phyloP scores from a whole-genome alignment of 2,329 filamentous ascomycete species.

The Xylariaceae sp. region DNA sequence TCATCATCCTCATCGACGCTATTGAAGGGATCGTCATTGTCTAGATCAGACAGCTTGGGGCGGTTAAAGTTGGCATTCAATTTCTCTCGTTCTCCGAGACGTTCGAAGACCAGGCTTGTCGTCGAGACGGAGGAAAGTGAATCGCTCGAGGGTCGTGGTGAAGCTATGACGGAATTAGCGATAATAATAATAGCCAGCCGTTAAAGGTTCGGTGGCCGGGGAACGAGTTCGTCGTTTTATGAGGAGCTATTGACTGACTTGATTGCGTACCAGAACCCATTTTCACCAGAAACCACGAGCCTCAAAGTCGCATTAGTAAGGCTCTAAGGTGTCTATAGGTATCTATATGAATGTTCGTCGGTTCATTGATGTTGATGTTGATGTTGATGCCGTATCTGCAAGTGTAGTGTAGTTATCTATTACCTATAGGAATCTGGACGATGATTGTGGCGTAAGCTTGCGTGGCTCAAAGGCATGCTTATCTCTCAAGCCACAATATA shows the following conservation, averaged over 20 bases:
- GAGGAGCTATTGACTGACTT: neutral
- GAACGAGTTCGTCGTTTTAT: neutral
- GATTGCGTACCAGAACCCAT: constrained; percentile 10
- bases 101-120: constrained; percentile 75
- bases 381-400: no score
- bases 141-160: constrained; percentile 43
- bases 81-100: constrained; percentile 55
- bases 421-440: no score
- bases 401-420: no score
- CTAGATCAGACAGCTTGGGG: constrained; percentile 33
- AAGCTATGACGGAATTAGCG: constrained; percentile 21
- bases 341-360: no score
- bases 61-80: constrained; percentile 20
- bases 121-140: constrained; percentile 76
- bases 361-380: no score
- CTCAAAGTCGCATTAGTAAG: constrained; percentile 3
- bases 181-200: neutral
- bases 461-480: no score
- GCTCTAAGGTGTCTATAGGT: neutral
- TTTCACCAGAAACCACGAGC: constrained; percentile 2
- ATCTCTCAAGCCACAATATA: no score
- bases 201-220: neutral
- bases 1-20: constrained; percentile 38
- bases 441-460: no score
- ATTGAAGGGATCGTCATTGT: constrained; percentile 44